These are phyloP conservation scores for Verticillium albo-atrum DNA, from an alignment of 2,329 filamentous ascomycete genomes.

Conservation along the genomic window DNA sequence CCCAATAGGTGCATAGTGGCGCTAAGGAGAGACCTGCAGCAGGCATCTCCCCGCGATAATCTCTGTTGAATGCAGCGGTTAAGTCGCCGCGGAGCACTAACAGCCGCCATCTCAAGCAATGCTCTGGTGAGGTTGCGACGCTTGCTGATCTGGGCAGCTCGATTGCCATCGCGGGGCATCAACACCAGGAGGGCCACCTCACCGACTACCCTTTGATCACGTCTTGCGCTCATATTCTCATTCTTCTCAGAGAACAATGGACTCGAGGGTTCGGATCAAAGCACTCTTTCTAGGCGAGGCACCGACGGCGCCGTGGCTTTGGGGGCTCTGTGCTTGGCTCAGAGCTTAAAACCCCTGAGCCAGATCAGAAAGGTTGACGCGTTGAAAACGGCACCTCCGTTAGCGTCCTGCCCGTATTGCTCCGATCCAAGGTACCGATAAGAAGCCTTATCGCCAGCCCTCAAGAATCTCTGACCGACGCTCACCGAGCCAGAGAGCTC, in stretches of 20 bases:
- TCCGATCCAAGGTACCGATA: neutral
- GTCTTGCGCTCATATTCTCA: neutral
- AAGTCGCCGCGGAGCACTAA: neutral
- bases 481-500: neutral
- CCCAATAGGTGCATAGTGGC: neutral
- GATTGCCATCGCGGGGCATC: slow-evolving; percentile 1
- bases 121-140: neutral
- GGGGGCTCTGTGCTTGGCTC: too few relatives aligned
- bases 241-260: too few relatives aligned
- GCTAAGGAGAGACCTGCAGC: neutral
- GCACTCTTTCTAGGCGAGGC: neutral
- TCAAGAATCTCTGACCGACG: neutral
- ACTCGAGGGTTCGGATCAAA: too few relatives aligned
- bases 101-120: neutral
- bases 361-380: neutral
- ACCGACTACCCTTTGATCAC: neutral
- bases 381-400: neutral
- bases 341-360: too few relatives aligned
- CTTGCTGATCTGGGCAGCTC: slow-evolving; percentile 1
- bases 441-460: neutral
- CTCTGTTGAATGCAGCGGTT: neutral
- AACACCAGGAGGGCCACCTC: neutral
- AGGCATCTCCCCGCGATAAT: neutral
- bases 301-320: too few relatives aligned
- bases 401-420: neutral